phyloP scores from a whole-genome alignment of 495 filamentous ascomycete genomes.

The Filosporella fistucella region DNA sequence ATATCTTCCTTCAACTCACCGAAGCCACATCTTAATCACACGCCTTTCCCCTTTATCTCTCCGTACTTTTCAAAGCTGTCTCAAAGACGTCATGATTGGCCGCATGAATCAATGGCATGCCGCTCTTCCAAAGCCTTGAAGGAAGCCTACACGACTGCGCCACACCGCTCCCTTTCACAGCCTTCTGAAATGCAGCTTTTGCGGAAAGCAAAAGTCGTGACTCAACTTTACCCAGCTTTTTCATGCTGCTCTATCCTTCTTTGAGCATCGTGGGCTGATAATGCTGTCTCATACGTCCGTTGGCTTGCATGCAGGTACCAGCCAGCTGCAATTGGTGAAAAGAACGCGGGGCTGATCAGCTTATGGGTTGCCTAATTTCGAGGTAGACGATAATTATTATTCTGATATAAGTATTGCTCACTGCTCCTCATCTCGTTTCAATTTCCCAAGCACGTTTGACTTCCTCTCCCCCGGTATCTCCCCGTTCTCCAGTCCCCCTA shows the following conservation, averaged over 20 bases:
- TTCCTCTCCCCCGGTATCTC: not conserved
- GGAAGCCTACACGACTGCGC: not conserved
- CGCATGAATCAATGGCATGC: too few relatives aligned
- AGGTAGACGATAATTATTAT: not conserved
- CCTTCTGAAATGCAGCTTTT: not conserved
- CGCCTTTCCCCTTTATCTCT: too few relatives aligned
- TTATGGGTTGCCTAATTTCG: not conserved
- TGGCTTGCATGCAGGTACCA: not conserved
- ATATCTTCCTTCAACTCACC: too few relatives aligned
- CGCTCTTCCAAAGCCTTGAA: not conserved
- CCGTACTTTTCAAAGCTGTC: too few relatives aligned
- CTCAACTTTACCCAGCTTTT: not conserved
- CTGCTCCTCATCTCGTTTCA: too few relatives aligned
- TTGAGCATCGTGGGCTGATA: not conserved
- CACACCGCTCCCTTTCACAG: not conserved
- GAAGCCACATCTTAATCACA: too few relatives aligned
- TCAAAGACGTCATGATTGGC: too few relatives aligned
- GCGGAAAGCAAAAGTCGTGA: not conserved
- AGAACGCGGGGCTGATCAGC: not conserved
- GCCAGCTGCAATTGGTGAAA: not conserved
- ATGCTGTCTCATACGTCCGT: not conserved
- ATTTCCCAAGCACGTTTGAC: too few relatives aligned
- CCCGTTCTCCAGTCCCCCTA: not conserved
- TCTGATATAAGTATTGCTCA: too few relatives aligned
- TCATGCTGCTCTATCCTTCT: not conserved